A percentile compares a stretch with the other conserved stretches of the same genome.
These are phyloP conservation scores for Colletotrichum sp. DNA, from an alignment of 2,329 filamentous ascomycete species.

Conservation along the genomic window DNA sequence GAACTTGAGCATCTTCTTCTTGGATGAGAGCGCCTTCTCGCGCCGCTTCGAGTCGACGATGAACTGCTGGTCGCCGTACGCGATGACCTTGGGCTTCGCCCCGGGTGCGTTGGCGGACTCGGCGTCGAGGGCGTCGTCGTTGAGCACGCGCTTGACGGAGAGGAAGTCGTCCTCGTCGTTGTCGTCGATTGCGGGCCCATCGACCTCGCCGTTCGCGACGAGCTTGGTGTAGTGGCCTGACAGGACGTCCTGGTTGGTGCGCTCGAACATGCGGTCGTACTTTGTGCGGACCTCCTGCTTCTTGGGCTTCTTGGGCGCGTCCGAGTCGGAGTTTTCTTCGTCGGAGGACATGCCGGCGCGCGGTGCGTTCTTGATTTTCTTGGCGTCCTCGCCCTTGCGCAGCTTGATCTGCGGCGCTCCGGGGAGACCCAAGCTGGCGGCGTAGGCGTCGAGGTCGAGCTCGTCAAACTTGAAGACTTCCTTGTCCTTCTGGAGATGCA, in stretches of 20 bases:
- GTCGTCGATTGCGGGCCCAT: slow-evolving; percentile 54
- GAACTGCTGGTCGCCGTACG: slow-evolving; percentile 73
- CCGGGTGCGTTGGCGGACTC: slow-evolving; percentile 46
- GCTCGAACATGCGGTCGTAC: slow-evolving; percentile 97
- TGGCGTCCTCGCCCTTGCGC: slow-evolving; percentile 86
- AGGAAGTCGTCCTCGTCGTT: slow-evolving; percentile 84
- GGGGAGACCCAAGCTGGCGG: slow-evolving; percentile 83
- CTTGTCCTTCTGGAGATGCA: slow-evolving; percentile 90
- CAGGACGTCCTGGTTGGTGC: slow-evolving; percentile 93
- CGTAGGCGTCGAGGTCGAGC: slow-evolving; percentile 85
- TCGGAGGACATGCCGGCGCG: slow-evolving; percentile 69
- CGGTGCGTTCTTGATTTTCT: slow-evolving; percentile 85
- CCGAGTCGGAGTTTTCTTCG: slow-evolving; percentile 56
- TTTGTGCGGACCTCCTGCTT: slow-evolving; percentile 85
- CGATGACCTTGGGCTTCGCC: slow-evolving; percentile 62
- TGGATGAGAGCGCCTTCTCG: slow-evolving; percentile 93
- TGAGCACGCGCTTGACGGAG: slow-evolving; percentile 85
- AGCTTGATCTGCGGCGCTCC: slow-evolving; percentile 94
- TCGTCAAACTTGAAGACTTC: slow-evolving; percentile 86
- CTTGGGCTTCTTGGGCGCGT: slow-evolving; percentile 61
- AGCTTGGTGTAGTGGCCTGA: slow-evolving; percentile 94
- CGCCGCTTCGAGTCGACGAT: slow-evolving; percentile 93
- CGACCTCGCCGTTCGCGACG: slow-evolving; percentile 63
- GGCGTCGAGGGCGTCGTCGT: slow-evolving; percentile 67
- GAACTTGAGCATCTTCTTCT: slow-evolving; percentile 91